phyloP scores from a whole-genome alignment of 139 green algal species.

The Chlamydomonas incerta region DNA sequence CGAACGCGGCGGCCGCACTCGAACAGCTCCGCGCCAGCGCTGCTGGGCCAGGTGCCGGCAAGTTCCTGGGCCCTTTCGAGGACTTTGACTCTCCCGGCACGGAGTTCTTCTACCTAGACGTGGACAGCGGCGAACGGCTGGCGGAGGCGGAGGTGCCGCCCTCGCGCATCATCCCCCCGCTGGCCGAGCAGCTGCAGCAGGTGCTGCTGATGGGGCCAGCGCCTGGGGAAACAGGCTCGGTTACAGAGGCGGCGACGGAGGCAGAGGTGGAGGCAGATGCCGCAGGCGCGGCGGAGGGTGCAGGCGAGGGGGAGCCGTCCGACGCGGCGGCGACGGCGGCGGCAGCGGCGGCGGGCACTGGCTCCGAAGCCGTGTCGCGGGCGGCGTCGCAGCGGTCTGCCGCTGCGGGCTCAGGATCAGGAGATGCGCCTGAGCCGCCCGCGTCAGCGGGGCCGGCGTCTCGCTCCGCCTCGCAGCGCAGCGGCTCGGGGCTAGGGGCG shows the following conservation, averaged over 20 bases:
- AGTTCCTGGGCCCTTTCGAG: slow-evolving; percentile 10
- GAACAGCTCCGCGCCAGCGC: background rate
- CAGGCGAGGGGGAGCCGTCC: background rate
- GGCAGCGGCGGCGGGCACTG: no score
- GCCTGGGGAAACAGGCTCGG: no score
- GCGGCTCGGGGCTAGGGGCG: no score
- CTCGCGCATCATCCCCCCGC: background rate
- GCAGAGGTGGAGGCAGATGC: background rate
- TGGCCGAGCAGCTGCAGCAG: background rate
- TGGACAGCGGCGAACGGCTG: background rate
- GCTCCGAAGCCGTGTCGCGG: no score
- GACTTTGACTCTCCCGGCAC: background rate
- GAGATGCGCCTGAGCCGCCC: background rate
- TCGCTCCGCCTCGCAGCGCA: no score
- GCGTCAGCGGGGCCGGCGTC: no score
- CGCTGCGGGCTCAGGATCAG: background rate
- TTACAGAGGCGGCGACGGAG: background rate
- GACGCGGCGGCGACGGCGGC: no score
- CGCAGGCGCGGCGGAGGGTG: background rate
- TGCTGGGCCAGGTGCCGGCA: background rate
- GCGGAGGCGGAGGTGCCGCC: background rate
- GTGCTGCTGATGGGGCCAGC: background rate
- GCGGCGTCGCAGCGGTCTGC: no score
- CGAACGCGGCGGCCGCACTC: background rate
- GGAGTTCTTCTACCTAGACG: slow-evolving; percentile 29